Base-by-base conservation (phyloP, 495 filamentous ascomycete species). In the Tuber indicum region DNA sequence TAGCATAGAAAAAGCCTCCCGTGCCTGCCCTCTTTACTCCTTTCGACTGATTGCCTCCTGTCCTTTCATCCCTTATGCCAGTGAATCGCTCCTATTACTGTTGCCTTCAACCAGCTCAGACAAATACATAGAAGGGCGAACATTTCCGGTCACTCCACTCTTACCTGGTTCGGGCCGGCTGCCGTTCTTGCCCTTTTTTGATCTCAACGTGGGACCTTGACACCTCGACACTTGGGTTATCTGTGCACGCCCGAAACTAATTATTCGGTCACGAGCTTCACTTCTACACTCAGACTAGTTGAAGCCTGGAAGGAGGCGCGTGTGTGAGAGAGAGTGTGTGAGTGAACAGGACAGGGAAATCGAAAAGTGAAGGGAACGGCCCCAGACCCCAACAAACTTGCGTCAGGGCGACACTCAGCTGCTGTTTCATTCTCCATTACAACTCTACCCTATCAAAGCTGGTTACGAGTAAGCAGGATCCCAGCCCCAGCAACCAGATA, bases 251-350 rank as follows among this genome's bases (percentile, higher is more conserved):
- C 26, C 58, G 58, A 36, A 36, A 66, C 58, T 66, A 26, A 66
- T 66, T 26, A 66, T 66, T 66, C 58, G 58, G 58, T 66, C 58
- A 66, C 58, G 58, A 66, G 58, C 58, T 66, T 66, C 58, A 66
- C 58, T 66, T 66, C 58, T 66, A 32, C 58, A 66, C 58, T 36
- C 10, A 66, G 26, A 66, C 58, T 66, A 66, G 58, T 66, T 36
- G 58, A 66, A 66, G 26, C 58, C 4, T 66, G 58, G 36, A 36
- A 26, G 58, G 36, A 26, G 12, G 58, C 36, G 58, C 36, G 58
- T 66, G 58, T 52, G 47, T 47, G 45, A 4, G 45, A 0, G 44
- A 16, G 44, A 16, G 12, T 45, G 44, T 14, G 26, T 26, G 4
- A 36, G 58, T 32, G 26, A 66, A 14, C 26, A 14, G 32, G 58